These are phyloP conservation scores for Artemisia annua DNA, from an alignment of 129 eudicot genomes.

Conservation along the genomic window DNA sequence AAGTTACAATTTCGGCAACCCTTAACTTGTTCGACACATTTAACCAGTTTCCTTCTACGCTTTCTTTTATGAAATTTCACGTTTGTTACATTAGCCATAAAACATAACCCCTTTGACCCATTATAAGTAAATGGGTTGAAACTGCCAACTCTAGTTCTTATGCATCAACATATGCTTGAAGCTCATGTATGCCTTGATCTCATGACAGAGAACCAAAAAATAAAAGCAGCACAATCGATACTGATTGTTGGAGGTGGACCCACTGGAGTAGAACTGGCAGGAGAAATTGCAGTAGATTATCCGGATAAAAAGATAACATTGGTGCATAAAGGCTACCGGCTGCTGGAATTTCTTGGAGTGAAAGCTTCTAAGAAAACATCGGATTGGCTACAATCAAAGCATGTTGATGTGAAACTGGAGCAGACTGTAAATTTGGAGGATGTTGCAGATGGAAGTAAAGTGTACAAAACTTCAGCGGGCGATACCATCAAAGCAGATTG, in stretches of 20 bases:
- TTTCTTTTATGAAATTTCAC: too few species aligned
- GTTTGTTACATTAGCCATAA: too few species aligned
- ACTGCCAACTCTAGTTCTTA: too few species aligned
- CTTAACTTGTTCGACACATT: too few species aligned
- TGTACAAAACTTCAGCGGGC: constrained; percentile 60
- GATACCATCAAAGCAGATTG: constrained; percentile 71
- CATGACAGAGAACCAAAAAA: constrained; percentile 64
- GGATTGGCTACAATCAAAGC: constrained; percentile 66
- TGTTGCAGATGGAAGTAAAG: constrained; percentile 44
- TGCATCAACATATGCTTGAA: background rate
- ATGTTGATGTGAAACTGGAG: constrained; percentile 66
- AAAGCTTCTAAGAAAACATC: constrained; percentile 74
- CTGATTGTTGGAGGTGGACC: constrained; percentile 92
- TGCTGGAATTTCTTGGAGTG: constrained; percentile 78
- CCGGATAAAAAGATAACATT: constrained; percentile 62
- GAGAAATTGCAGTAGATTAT: constrained; percentile 77
- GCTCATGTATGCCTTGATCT: constrained; percentile 10
- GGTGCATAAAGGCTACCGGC: constrained; percentile 67
- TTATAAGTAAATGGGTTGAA: too few species aligned
- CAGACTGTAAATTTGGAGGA: constrained; percentile 56
- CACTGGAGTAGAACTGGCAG: constrained; percentile 89
- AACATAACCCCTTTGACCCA: too few species aligned
- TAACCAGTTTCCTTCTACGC: too few species aligned
- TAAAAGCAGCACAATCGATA: constrained; percentile 65
- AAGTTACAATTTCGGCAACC: too few species aligned